Evolutionary conservation across 495 filamentous ascomycete genomes (phyloP).

Genomic region (Xanthoparmelia taractica): DNA sequence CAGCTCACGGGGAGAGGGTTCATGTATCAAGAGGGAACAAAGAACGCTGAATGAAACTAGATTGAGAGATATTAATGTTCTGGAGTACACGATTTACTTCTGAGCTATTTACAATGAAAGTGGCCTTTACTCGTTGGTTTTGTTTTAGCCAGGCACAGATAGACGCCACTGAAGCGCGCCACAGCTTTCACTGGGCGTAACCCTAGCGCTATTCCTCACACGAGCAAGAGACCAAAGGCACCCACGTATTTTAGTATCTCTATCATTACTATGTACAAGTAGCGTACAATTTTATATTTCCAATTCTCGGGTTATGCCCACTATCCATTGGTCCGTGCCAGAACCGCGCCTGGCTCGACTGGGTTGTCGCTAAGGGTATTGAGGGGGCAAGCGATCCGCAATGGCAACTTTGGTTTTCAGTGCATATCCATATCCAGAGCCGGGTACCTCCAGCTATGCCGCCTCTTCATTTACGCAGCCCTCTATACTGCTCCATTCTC

Average conservation of each 20-base stretch:
- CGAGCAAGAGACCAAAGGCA: not conserved
- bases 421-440: not conserved
- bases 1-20: not conserved
- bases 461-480: not conserved
- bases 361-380: too few species aligned
- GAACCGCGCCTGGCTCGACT: not conserved
- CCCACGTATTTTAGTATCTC: too few species aligned
- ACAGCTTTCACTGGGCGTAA: not conserved
- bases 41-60: not conserved
- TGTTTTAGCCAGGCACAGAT: constrained; percentile 3
- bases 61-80: not conserved
- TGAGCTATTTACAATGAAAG: not conserved
- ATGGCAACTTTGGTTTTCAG: not conserved
- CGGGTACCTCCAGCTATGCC: not conserved
- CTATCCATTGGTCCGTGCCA: not conserved
- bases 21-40: not conserved
- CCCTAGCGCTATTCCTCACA: not conserved
- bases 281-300: not conserved
- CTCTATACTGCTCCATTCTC: constrained; percentile 14
- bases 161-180: constrained; percentile 6
- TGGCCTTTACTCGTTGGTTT: not conserved
- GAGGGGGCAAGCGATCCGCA: not conserved
- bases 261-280: not conserved
- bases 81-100: not conserved
- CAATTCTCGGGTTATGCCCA: not conserved